Base-by-base conservation (phyloP, 768 basidiomycete genomes). In the Galerina marginata region DNA sequence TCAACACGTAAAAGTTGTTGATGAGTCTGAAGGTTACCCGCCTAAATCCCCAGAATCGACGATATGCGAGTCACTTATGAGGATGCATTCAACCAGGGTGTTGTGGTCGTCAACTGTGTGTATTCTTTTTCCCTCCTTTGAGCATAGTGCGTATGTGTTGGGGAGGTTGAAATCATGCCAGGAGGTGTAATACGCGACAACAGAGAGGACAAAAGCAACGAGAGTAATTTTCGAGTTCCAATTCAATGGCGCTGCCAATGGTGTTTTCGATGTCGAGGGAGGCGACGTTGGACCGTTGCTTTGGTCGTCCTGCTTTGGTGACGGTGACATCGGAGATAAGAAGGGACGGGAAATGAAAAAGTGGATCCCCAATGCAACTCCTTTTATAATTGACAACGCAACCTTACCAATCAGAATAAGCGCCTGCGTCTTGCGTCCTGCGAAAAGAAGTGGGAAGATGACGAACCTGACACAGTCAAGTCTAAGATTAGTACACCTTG, bases 101-200 rank as follows among this genome's bases (percentile, higher is more conserved):
- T 83, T 80, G 29, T 68, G 49, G 2, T 73, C 71, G 67, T 92
- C 88, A 14, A 91, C 88, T 11, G 89, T 90, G 68, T 91, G 91
- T 47, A 93, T 81, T 14, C 73, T 72, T 43, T 76, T 65, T 10
- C 79, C 81, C 4, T 80, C 75, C 43, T 68, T 77, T 16, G 90
- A 85, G 69, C 90, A 91, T 9, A 92, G 65, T 1, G 84, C 87
- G 66, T 90, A 91, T 3, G 77, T 62, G 2, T 46, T 39, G 6
- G 64, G 55, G 14, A 38, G 14, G 20, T 29, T n/a, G 12, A 12
- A 12, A 26, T 23, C 25, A 10, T 29, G 10, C 4, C 26, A 15
- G 16, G 38, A 43, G 6, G 33, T 9, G 23, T 52, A 48, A 15
- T 48, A 61, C 26, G 43, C 56, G 14, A 37, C 15, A 5, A 61